These are phyloP conservation scores for Rhodotorula babjevae DNA, from an alignment of 768 basidiomycete genomes.

Conservation along the genomic window DNA sequence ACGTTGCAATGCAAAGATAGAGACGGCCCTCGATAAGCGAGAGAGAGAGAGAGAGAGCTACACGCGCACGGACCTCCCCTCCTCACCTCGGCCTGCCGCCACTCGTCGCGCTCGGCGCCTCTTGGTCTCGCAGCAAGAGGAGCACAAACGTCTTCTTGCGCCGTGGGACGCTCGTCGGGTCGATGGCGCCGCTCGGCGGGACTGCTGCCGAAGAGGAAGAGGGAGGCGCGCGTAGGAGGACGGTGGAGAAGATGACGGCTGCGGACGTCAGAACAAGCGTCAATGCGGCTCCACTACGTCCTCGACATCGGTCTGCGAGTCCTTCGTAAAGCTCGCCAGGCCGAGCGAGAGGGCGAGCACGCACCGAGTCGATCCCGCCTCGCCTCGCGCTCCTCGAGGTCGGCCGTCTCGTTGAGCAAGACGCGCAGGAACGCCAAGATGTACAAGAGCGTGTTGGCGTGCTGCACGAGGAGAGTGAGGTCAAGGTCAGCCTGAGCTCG, in stretches of 20 bases:
- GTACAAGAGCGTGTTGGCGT: slow-evolving; percentile 27
- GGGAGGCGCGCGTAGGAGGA: slow-evolving; percentile 15
- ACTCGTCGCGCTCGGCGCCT: too few relatives aligned
- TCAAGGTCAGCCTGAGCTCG: neutral
- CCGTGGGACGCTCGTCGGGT: slow-evolving; percentile 5
- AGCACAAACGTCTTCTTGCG: slow-evolving; percentile 16
- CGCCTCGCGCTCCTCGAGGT: neutral
- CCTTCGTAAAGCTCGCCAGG: neutral
- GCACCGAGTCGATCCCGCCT: slow-evolving; percentile 23
- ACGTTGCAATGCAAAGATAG: too few relatives aligned
- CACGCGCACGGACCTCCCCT: too few relatives aligned
- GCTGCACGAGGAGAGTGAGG: neutral
- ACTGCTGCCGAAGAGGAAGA: neutral
- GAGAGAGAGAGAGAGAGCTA: too few relatives aligned
- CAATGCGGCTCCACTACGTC: too few relatives aligned
- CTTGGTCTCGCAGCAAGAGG: neutral
- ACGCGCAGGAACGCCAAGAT: slow-evolving; percentile 24
- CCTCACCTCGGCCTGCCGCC: too few relatives aligned
- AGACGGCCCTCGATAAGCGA: too few relatives aligned
- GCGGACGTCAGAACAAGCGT: neutral
- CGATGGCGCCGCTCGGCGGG: neutral
- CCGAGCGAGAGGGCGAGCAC: neutral
- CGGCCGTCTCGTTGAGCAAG: neutral
- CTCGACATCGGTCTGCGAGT: too few relatives aligned
- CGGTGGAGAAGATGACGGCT: slow-evolving; percentile 32